Evolutionary conservation across 371 early-diverging fungal species (phyloP).

Genomic region (Funneliformis caledonium): DNA sequence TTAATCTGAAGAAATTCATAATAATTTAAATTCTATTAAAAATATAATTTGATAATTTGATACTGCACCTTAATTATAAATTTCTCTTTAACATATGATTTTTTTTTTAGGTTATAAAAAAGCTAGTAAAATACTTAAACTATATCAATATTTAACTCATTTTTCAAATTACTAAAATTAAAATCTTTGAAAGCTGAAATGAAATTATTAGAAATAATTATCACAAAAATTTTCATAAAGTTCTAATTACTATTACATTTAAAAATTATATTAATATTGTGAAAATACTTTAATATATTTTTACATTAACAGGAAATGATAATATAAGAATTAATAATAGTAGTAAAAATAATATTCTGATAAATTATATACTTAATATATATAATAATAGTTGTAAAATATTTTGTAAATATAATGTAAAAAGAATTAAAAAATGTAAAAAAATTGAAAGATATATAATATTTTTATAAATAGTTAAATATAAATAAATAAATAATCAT

Average conservation of each 20-base stretch:
- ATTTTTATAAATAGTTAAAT: slow-evolving; percentile 51
- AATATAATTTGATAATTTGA: not conserved
- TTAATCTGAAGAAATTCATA: slow-evolving; percentile 47
- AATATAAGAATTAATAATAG: slow-evolving; percentile 50
- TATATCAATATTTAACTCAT: slow-evolving; percentile 46
- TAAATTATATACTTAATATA: slow-evolving; percentile 52
- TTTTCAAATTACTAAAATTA: slow-evolving; percentile 49
- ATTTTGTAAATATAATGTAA: slow-evolving; percentile 47
- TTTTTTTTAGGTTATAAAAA: slow-evolving; percentile 43
- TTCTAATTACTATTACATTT: slow-evolving; percentile 49
- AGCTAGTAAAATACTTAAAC: slow-evolving; percentile 48
- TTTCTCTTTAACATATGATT: not conserved
- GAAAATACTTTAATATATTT: slow-evolving; percentile 46
- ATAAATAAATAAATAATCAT: slow-evolving; percentile 4
- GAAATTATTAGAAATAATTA: slow-evolving; percentile 41
- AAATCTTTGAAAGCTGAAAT: slow-evolving; percentile 48
- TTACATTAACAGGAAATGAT: slow-evolving; percentile 51
- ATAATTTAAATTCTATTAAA: slow-evolving; percentile 41
- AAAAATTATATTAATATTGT: slow-evolving; percentile 49
- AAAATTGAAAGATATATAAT: slow-evolving; percentile 45
- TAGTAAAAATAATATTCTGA: slow-evolving; percentile 50
- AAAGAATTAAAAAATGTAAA: slow-evolving; percentile 45
- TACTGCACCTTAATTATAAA: not conserved
- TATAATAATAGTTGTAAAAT: slow-evolving; percentile 55
- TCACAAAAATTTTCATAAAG: slow-evolving; percentile 46